phyloP scores from a whole-genome alignment of 305 asterid species.

The Fraxinus paxiana region DNA sequence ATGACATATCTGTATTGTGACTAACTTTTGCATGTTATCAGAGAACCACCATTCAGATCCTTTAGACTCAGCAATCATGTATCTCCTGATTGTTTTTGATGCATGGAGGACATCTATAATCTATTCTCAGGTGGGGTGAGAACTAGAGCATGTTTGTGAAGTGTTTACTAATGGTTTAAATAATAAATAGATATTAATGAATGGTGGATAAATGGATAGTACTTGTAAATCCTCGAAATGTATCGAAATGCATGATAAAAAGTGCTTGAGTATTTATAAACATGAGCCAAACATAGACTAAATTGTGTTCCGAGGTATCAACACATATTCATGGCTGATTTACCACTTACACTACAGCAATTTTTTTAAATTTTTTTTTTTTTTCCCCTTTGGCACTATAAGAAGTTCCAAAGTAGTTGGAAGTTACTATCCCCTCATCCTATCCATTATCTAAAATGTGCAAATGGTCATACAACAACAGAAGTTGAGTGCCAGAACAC shows the following conservation, averaged over 20 bases:
- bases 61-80: background rate
- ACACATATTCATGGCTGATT: too few relatives aligned
- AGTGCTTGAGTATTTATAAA: background rate
- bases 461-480: background rate
- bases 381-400: background rate
- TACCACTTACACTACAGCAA: too few relatives aligned
- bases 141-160: background rate
- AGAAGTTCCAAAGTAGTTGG: background rate
- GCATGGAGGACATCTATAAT: background rate
- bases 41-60: background rate
- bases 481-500: background rate
- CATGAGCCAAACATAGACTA: background rate
- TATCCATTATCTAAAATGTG: background rate
- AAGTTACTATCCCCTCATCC: background rate
- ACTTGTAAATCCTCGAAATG: background rate
- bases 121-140: background rate
- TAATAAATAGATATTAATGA: background rate
- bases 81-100: background rate
- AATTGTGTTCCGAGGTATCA: background rate
- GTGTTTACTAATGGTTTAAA: background rate
- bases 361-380: too few relatives aligned
- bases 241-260: background rate
- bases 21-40: background rate
- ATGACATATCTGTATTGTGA: background rate
- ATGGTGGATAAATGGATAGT: background rate